Conservation (phyloP, 352 stramenopile genomes). For the Plasmopara muralis region DNA sequence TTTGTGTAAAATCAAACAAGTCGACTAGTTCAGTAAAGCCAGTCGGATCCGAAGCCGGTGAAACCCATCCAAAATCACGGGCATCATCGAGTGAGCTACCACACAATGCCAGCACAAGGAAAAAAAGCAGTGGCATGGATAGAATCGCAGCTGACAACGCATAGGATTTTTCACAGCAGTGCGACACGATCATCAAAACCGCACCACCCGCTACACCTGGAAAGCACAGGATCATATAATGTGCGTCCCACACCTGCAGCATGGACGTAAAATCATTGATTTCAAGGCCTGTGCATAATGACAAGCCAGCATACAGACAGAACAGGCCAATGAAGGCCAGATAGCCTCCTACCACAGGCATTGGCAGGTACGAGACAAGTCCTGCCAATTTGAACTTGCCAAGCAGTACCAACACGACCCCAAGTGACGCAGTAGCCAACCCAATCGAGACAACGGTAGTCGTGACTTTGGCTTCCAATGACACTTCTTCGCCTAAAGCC, state of each 20-base stretch:
- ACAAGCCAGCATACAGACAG: conserved; percentile 89
- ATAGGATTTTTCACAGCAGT: conserved; percentile 74
- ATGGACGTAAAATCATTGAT: conserved; percentile 87
- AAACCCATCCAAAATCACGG: conserved; percentile 89
- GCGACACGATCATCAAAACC: conserved; percentile 74
- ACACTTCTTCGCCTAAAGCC: conserved; percentile 53
- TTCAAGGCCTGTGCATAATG: conserved; percentile 85
- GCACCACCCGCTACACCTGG: conserved; percentile 81
- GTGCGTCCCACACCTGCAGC: conserved; percentile 47
- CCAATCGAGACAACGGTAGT: conserved; percentile 93
- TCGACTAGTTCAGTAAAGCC: conserved; percentile 70
- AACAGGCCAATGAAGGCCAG: conserved; percentile 97
- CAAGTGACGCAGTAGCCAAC: conserved; percentile 88
- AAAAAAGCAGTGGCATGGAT: conserved; percentile 89
- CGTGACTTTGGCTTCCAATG: conserved; percentile 82
- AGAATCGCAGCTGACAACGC: conserved; percentile 79
- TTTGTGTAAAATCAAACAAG: conserved; percentile 88
- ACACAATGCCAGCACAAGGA: conserved; percentile 65
- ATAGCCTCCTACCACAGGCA: conserved; percentile 96
- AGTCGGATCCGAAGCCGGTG: conserved; percentile 48
- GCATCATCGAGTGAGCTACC: conserved; percentile 87
- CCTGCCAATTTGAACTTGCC: conserved; percentile 91
- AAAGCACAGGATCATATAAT: conserved; percentile 76
- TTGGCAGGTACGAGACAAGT: conserved; percentile 95
- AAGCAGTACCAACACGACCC: conserved; percentile 90